These are phyloP conservation scores for Paxillus rubicundulus DNA, from an alignment of 768 basidiomycete species.

Conservation along the genomic window DNA sequence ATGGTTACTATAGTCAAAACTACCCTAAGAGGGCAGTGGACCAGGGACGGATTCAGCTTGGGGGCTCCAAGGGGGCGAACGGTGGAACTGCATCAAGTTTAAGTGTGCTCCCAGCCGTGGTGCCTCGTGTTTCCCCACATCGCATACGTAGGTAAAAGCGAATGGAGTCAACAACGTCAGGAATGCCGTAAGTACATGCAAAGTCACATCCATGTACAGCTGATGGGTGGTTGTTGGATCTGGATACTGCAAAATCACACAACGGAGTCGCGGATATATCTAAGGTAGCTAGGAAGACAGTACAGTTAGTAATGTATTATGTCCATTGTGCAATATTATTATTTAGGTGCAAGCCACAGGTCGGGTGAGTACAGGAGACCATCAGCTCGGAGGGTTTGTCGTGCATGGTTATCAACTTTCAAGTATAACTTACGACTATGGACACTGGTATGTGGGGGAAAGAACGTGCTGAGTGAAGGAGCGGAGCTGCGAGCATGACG, in stretches of 20 bases:
- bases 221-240: too few species aligned
- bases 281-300: too few species aligned
- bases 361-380: slow-evolving; percentile 16
- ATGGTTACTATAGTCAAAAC: slow-evolving; percentile 5
- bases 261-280: too few species aligned
- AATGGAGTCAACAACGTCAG: too few species aligned
- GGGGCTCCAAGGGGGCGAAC: background rate
- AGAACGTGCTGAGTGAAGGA: slow-evolving; percentile 6
- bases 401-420: background rate
- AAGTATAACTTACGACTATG: slow-evolving; percentile 24
- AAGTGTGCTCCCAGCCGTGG: background rate
- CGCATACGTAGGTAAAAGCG: background rate
- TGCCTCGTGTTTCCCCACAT: slow-evolving; percentile 6
- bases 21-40: slow-evolving; percentile 4
- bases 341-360: slow-evolving; percentile 2
- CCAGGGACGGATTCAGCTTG: background rate
- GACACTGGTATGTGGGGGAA: background rate
- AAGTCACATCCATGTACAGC: background rate
- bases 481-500: background rate
- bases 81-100: slow-evolving; percentile 4
- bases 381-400: background rate
- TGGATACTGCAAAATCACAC: too few species aligned
- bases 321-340: background rate
- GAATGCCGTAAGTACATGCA: too few species aligned
- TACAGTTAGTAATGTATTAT: background rate